phyloP scores from a whole-genome alignment of 495 filamentous ascomycete species.

The Mytilinidion resinicola region DNA sequence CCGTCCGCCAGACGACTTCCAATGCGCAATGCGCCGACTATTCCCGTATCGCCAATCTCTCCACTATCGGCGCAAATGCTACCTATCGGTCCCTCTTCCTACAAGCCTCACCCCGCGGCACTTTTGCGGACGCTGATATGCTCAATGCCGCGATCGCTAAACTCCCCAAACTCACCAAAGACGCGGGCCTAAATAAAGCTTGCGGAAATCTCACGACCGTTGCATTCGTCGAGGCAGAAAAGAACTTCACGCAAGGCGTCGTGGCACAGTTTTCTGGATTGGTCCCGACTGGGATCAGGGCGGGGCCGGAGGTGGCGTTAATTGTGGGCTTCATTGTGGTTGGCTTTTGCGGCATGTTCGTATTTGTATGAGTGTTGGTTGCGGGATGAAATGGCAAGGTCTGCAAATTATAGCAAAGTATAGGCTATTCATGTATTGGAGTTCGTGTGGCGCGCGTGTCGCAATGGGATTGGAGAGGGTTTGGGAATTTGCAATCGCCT shows the following conservation, averaged over 20 bases:
- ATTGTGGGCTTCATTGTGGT: conserved; percentile 7
- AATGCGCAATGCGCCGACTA: conserved; percentile 29
- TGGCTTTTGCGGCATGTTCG: conserved; percentile 6
- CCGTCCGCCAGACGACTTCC: conserved; percentile 9
- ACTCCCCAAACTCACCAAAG: conserved; percentile 30
- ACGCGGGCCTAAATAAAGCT: conserved; percentile 30
- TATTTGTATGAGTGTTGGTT: conserved; percentile 6
- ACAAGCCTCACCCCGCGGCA: conserved; percentile 30
- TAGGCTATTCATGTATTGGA: too few species aligned
- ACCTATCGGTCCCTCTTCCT: conserved; percentile 36
- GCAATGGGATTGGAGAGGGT: too few species aligned
- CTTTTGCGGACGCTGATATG: conserved; percentile 27
- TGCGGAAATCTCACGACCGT: conserved; percentile 36
- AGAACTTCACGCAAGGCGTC: conserved; percentile 34
- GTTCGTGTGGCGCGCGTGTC: too few species aligned
- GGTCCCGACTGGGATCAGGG: conserved; percentile 2
- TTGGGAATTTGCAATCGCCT: too few species aligned
- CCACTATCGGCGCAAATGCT: conserved; percentile 32
- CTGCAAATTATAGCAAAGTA: too few species aligned
- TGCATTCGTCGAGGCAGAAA: conserved; percentile 30
- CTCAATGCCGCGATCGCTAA: conserved; percentile 29
- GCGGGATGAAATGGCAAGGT: not conserved
- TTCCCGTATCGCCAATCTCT: conserved; percentile 23
- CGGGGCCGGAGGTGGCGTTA: conserved; percentile 3
- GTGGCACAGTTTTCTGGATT: conserved; percentile 17